Conservation (phyloP, 345 rosid species). For the Cardamine occulta region DNA sequence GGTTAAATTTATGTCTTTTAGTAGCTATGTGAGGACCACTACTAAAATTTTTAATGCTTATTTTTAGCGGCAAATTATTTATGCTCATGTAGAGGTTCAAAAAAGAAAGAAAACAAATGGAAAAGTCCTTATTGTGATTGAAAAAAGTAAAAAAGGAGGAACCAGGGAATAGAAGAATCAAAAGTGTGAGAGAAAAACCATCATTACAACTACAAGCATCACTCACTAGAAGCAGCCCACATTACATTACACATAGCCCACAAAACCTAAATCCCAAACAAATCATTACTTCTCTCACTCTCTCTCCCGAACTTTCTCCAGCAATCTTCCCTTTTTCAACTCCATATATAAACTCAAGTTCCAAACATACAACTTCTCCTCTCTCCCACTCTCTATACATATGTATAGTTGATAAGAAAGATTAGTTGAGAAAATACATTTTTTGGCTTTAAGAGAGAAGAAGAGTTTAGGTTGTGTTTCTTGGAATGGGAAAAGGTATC, state of each 20-base stretch:
- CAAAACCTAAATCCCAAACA: constrained; percentile 37
- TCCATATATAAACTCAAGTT: constrained; percentile 14
- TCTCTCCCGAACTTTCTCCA: constrained; percentile 7
- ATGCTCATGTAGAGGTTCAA: constrained; percentile 37
- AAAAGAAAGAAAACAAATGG: constrained; percentile 30
- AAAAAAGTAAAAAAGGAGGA: constrained; percentile 11
- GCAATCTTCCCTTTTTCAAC: constrained; percentile 13
- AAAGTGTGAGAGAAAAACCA: constrained; percentile 36
- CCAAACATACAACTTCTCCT: constrained; percentile 8
- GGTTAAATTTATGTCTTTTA: background rate
- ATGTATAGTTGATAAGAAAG: background rate
- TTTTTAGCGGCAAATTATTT: constrained; percentile 34
- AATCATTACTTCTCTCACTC: constrained; percentile 30
- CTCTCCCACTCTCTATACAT: background rate
- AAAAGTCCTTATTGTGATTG: constrained; percentile 32
- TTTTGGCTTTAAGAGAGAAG: background rate
- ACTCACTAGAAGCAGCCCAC: constrained; percentile 42
- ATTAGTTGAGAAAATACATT: constrained; percentile 4
- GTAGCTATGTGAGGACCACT: constrained; percentile 26
- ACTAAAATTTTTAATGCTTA: constrained; percentile 30
- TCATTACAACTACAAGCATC: constrained; percentile 46
- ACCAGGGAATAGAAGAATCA: constrained; percentile 36
- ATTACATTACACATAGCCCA: constrained; percentile 35
- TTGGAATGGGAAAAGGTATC: constrained; percentile 38
- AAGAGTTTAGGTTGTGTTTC: constrained; percentile 25